These are phyloP conservation scores for Lactarius quietus DNA, from an alignment of 768 basidiomycete genomes.

Conservation along the genomic window DNA sequence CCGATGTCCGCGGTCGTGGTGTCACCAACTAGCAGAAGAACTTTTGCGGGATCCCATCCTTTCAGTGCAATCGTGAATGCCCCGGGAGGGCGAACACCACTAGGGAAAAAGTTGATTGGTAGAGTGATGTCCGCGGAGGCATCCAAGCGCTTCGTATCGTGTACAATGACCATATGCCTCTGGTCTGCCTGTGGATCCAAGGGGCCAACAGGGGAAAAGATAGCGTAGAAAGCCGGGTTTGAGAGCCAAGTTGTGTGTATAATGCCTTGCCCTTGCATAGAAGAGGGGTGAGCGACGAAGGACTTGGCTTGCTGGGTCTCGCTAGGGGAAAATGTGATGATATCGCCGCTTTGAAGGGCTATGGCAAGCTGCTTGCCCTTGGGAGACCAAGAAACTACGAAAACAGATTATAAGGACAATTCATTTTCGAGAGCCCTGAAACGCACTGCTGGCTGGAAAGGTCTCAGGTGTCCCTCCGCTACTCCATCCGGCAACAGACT, in stretches of 20 bases:
- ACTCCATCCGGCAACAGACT: slow-evolving; percentile 51
- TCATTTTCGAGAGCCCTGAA: not conserved
- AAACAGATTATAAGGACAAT: slow-evolving; percentile 19
- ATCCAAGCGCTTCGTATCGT: slow-evolving; percentile 42
- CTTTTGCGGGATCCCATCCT: slow-evolving; percentile 44
- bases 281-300: slow-evolving; percentile 54
- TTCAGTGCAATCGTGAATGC: slow-evolving; percentile 39
- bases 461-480: slow-evolving; percentile 45
- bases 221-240: slow-evolving; percentile 62
- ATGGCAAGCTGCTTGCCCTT: slow-evolving; percentile 84
- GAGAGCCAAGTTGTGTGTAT: slow-evolving; percentile 66
- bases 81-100: slow-evolving; percentile 45
- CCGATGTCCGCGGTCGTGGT: slow-evolving; percentile 51
- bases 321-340: slow-evolving; percentile 60
- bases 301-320: slow-evolving; percentile 53
- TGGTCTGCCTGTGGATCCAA: slow-evolving; percentile 41
- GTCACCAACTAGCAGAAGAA: slow-evolving; percentile 46
- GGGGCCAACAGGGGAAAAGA: slow-evolving; percentile 50
- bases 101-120: slow-evolving; percentile 41
- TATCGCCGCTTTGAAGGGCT: slow-evolving; percentile 65
- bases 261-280: slow-evolving; percentile 43
- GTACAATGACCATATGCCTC: slow-evolving; percentile 39
- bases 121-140: slow-evolving; percentile 38
- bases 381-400: slow-evolving; percentile 75
- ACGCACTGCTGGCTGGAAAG: slow-evolving; percentile 58